Percentiles rank a stretch among this genome's conserved stretches.
Evolutionary conservation across 441 rosid species (phyloP).

Genomic region (Adansonia rubrostipa): DNA sequence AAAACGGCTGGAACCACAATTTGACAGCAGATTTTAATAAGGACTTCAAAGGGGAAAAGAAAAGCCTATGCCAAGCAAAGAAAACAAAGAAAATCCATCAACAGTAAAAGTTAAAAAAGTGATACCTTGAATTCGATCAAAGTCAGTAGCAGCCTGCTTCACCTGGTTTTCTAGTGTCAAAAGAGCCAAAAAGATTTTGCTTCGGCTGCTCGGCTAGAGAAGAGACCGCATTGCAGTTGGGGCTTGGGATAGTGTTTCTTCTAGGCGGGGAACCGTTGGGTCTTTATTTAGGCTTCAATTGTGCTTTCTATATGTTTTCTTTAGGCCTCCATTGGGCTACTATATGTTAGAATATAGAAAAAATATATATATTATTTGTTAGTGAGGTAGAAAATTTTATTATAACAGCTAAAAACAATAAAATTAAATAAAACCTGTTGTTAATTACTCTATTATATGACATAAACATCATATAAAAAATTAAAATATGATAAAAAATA

Average conservation of each 20-base stretch:
- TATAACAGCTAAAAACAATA: too few species aligned
- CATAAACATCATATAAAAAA: too few species aligned
- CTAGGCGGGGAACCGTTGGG: not conserved
- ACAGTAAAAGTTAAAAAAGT: not conserved
- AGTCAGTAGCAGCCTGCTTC: not conserved
- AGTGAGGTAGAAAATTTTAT: too few species aligned
- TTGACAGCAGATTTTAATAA: not conserved
- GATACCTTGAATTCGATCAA: constrained; percentile 9
- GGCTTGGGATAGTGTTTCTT: not conserved
- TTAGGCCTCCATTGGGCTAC: too few species aligned
- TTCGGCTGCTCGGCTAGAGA: not conserved
- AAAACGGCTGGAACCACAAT: not conserved
- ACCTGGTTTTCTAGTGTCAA: constrained; percentile 4
- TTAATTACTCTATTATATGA: too few species aligned
- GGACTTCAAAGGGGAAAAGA: not conserved
- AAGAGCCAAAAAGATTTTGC: not conserved
- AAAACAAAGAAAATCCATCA: not conserved
- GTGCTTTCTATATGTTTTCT: not conserved
- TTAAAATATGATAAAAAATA: too few species aligned
- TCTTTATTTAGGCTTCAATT: not conserved
- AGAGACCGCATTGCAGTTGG: not conserved
- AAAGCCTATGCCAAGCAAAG: not conserved
- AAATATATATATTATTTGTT: too few species aligned
- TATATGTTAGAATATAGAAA: too few species aligned
- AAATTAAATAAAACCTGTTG: too few species aligned